phyloP scores from a whole-genome alignment of 2,329 filamentous ascomycete species.

The Xylaria sp. region DNA sequence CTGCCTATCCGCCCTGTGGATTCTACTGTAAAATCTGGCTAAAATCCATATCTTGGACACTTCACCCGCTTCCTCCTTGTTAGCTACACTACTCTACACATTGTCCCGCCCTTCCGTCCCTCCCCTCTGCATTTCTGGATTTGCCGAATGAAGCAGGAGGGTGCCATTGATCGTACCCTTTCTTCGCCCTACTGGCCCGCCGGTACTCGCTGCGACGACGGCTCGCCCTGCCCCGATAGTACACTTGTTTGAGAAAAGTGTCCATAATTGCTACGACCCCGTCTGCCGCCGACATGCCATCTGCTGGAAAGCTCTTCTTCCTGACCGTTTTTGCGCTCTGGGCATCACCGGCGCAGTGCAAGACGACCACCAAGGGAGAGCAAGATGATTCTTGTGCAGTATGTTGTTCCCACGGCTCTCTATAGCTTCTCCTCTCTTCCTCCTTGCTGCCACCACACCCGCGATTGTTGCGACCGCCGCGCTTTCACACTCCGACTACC shows the following conservation, averaged over 20 bases:
- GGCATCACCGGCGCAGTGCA: constrained; percentile 61
- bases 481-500: constrained; percentile 40
- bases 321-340: constrained; percentile 67
- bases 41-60: constrained; percentile 35
- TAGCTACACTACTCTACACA: constrained; percentile 6
- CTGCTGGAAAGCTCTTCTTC: constrained; percentile 66
- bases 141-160: constrained; percentile 41
- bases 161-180: constrained; percentile 16
- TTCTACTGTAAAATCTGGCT: constrained; percentile 37
- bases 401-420: constrained; percentile 52
- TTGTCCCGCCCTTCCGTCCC: constrained; percentile 15
- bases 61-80: constrained; percentile 14
- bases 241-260: constrained; percentile 31
- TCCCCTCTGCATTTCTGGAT: constrained; percentile 11
- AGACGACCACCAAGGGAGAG: constrained; percentile 49
- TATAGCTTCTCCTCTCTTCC: constrained; percentile 40
- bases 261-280: constrained; percentile 37
- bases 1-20: constrained; percentile 8
- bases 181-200: constrained; percentile 2
- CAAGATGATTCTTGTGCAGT: constrained; percentile 64
- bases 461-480: constrained; percentile 41
- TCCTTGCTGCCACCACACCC: constrained; percentile 41
- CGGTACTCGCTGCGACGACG: constrained; percentile 22
- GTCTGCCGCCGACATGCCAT: constrained; percentile 58
- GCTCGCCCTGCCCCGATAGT: constrained; percentile 11